Conservation (phyloP, 495 filamentous ascomycete genomes). For the Xylaria nigripes region DNA sequence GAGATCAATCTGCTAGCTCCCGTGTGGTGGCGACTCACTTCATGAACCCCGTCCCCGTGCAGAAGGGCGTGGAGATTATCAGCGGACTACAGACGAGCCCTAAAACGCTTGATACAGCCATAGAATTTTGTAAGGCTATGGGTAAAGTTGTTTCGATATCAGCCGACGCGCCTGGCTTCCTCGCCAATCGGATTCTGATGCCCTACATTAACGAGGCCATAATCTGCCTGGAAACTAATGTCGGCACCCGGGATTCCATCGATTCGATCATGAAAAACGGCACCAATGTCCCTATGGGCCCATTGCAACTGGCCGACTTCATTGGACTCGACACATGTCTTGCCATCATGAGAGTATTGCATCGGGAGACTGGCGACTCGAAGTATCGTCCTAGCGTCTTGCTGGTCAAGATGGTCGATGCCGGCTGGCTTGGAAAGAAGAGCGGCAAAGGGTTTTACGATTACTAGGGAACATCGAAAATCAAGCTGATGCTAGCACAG, state of each 20-base stretch:
- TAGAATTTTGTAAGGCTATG: conserved; percentile 82
- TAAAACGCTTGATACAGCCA: conserved; percentile 71
- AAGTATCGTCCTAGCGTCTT: conserved; percentile 89
- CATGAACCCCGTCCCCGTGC: conserved; percentile 97
- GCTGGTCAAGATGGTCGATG: conserved; percentile 91
- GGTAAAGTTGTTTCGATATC: conserved; percentile 85
- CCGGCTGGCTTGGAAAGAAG: conserved; percentile 97
- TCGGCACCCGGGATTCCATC: conserved; percentile 81
- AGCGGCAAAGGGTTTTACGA: conserved; percentile 94
- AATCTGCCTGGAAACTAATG: conserved; percentile 89
- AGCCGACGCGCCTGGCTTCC: conserved; percentile 85
- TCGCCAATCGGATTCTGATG: conserved; percentile 96
- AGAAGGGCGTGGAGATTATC: conserved; percentile 98
- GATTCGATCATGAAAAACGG: conserved; percentile 99
- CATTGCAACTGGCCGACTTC: conserved; percentile 88
- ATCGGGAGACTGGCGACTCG: conserved; percentile 84
- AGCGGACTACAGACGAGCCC: conserved; percentile 82
- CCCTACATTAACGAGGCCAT: conserved; percentile 99
- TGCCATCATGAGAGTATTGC: conserved; percentile 93
- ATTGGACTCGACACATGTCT: conserved; percentile 96
- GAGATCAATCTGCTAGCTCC: conserved; percentile 69
- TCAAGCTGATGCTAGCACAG: too few species aligned
- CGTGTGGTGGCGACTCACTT: conserved; percentile 95
- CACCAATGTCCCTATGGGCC: conserved; percentile 97
- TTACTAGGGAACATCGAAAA: conserved; percentile 41